Conservation (phyloP, 2,329 filamentous ascomycete species). For the Paecilomyces sp. region DNA sequence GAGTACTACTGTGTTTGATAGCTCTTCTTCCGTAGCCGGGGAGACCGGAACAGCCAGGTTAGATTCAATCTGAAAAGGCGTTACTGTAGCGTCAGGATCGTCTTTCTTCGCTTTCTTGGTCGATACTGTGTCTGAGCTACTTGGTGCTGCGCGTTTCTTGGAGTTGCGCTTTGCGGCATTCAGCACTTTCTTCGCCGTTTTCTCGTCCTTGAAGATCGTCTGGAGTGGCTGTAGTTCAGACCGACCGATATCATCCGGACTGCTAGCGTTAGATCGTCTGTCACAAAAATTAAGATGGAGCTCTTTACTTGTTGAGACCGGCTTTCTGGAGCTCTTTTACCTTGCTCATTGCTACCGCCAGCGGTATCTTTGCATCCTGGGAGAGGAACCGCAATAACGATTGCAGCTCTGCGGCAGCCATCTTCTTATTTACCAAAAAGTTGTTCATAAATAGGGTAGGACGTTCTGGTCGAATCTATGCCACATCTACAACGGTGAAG, state of each 20-base stretch:
- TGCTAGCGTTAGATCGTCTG: slow-evolving; percentile 5
- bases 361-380: slow-evolving; percentile 50
- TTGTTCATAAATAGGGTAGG: background rate
- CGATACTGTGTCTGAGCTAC: slow-evolving; percentile 21
- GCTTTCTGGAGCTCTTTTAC: slow-evolving; percentile 47
- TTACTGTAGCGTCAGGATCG: slow-evolving; percentile 6
- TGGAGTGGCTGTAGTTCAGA: slow-evolving; percentile 38
- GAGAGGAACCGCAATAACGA: slow-evolving; percentile 50
- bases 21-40: slow-evolving; percentile 46
- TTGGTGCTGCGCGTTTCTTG: slow-evolving; percentile 46
- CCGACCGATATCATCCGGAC: slow-evolving; percentile 42
- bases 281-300: background rate
- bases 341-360: slow-evolving; percentile 49
- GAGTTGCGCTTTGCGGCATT: slow-evolving; percentile 45
- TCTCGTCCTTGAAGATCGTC: slow-evolving; percentile 44
- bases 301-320: slow-evolving; percentile 33
- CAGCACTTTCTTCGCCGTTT: slow-evolving; percentile 49
- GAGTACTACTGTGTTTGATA: slow-evolving; percentile 52
- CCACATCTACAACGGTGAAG: too few relatives aligned
- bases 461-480: too few relatives aligned
- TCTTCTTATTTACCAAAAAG: background rate
- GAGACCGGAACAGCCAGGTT: slow-evolving; percentile 25
- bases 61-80: slow-evolving; percentile 27
- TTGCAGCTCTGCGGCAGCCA: slow-evolving; percentile 27
- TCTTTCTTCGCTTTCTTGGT: slow-evolving; percentile 30